A percentile compares a stretch with the other conserved stretches of the same genome.
Conservation (phyloP, 371 early-diverging fungal genomes). For the Rhizopus arrhizus region DNA sequence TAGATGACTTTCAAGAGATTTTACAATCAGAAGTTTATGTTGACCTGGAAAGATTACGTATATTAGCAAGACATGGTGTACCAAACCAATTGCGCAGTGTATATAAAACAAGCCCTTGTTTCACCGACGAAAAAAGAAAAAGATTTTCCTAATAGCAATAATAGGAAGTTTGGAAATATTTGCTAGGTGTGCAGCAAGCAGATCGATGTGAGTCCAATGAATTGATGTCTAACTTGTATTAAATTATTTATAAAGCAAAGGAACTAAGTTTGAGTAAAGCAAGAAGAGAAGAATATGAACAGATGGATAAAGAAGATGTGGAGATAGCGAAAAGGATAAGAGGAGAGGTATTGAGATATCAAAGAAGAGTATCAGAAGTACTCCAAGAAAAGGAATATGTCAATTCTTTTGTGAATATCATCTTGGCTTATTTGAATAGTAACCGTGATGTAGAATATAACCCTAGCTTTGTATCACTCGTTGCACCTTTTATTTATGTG, state of each 20-base stretch:
- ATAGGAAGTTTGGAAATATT: conserved; percentile 90
- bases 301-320: conserved; percentile 73
- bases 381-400: conserved; percentile 35
- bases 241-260: conserved; percentile 53
- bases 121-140: background rate
- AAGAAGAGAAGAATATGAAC: conserved; percentile 72
- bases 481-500: conserved; percentile 83
- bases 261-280: conserved; percentile 72
- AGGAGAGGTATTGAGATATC: conserved; percentile 83
- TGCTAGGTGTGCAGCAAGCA: conserved; percentile 83
- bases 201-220: conserved; percentile 90
- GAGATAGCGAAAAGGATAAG: conserved; percentile 84
- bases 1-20: conserved; percentile 80
- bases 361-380: conserved; percentile 50
- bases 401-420: conserved; percentile 76
- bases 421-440: conserved; percentile 79
- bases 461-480: conserved; percentile 75
- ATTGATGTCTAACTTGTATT: too few species aligned
- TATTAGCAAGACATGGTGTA: conserved; percentile 84
- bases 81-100: conserved; percentile 84
- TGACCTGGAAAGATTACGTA: conserved; percentile 82
- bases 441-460: conserved; percentile 79
- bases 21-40: conserved; percentile 87
- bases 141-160: background rate
- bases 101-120: conserved; percentile 30